Percentiles rank a stretch among this genome's conserved stretches.
These are phyloP conservation scores for Schizosaccharomyces osmophilus DNA, from an alignment of 805 yeast species.

Conservation along the genomic window DNA sequence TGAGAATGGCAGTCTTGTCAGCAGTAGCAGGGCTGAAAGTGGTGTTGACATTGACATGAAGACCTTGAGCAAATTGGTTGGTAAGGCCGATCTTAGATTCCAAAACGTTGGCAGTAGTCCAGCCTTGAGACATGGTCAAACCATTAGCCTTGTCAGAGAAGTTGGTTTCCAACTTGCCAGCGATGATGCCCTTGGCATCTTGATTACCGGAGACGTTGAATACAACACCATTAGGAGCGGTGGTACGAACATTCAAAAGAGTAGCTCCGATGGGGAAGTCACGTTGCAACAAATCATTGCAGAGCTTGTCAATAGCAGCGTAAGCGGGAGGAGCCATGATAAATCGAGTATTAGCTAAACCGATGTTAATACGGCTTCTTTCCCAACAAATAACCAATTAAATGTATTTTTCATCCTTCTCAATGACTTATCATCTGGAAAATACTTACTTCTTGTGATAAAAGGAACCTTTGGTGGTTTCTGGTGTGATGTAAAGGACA, in stretches of 20 bases:
- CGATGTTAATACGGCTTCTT: no score
- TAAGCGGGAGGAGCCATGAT: slow-evolving; percentile 68
- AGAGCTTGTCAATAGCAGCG: slow-evolving; percentile 77
- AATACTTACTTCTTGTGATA: no score
- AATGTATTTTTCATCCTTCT: no score
- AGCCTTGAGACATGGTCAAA: slow-evolving; percentile 83
- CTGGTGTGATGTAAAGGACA: no score
- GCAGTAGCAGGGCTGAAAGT: slow-evolving; percentile 62
- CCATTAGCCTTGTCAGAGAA: slow-evolving; percentile 83
- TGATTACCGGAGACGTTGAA: slow-evolving; percentile 85
- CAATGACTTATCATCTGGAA: no score
- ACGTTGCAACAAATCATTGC: slow-evolving; percentile 69
- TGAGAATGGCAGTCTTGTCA: slow-evolving; percentile 67
- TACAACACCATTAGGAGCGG: slow-evolving; percentile 82
- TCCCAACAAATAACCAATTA: no score
- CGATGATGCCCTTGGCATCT: slow-evolving; percentile 50
- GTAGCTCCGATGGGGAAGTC: slow-evolving; percentile 54
- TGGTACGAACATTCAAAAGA: slow-evolving; percentile 67
- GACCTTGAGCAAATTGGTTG: slow-evolving; percentile 81
- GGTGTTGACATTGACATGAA: slow-evolving; percentile 78
- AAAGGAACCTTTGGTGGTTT: no score
- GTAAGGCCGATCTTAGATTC: slow-evolving; percentile 81
- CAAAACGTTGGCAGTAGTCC: slow-evolving; percentile 83
- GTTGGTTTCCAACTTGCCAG: slow-evolving; percentile 77
- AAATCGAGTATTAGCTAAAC: background rate